Evolutionary conservation across 1,284 basidiomycete genomes (phyloP), one percentile per base, ranked within the genome.

Genomic region (Austropuccinia psidii): DNA sequence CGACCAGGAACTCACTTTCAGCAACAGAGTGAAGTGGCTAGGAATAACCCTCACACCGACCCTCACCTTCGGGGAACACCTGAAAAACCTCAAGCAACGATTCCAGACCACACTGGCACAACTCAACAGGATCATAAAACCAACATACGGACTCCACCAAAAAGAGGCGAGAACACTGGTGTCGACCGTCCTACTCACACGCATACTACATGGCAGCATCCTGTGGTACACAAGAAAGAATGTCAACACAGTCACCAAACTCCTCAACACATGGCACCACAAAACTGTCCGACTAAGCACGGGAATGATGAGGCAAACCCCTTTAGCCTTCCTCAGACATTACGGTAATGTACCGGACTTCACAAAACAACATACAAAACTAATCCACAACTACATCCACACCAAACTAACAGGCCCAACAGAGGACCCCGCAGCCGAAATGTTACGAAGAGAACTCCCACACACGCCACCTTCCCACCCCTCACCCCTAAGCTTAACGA

Each of bases 201-300:
- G 49, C 21, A n/a, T 57, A 31, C 35, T 68, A 4, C 55, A 39
- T 57, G 66, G 66, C 2, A 68, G 66, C 27, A 17, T 68, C 27
- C n/a, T 68, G 4, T 68, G 66, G 66, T 54, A 41, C 33, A 68
- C 50, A 1, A 7, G 24, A 43, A 41, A n/a, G 15, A 55, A 52
- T 24, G n/a, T 8, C 19, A 54, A 55, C 9, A 68, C 8, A 9
- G 47, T 57, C 4, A 27, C 50, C 4, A 33, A 55, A n/a, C n/a
- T 68, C 2, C n/a, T 68, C n/a, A 27, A 52, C 21, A n/a, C 19
- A 3, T 9, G 54, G 8, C 39, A 39, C 6, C 21, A 55, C 37
- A 8, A 68, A 45, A 35, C 66, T 1, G 43, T 29, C 27, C 21
- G 50, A 13, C 33, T 68, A 15, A n/a, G 29, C 21, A 43, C 50